Percentiles rank a stretch among this genome's conserved stretches.
phyloP scores from a whole-genome alignment of 2,329 filamentous ascomycete genomes.

The Aspergillus calidoustus region DNA sequence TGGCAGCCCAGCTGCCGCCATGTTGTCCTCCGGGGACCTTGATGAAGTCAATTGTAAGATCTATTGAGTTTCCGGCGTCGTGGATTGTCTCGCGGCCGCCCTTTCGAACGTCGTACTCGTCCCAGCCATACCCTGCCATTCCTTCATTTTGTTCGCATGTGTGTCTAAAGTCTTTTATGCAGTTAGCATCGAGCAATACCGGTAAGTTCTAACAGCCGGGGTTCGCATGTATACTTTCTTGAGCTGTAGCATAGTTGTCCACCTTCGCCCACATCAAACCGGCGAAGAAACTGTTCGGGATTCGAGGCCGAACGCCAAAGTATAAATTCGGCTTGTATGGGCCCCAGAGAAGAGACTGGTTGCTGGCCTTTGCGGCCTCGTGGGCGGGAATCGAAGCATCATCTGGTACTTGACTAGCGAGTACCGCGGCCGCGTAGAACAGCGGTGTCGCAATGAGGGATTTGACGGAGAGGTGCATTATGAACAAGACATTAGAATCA shows the following conservation, averaged over 20 bases:
- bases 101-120: slow-evolving; percentile 87
- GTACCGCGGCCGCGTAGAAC: slow-evolving; percentile 34
- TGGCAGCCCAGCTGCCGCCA: slow-evolving; percentile 89
- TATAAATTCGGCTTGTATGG: slow-evolving; percentile 94
- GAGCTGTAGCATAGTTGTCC: slow-evolving; percentile 75
- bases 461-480: slow-evolving; percentile 38
- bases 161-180: slow-evolving; percentile 77
- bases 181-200: slow-evolving; percentile 23
- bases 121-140: slow-evolving; percentile 96
- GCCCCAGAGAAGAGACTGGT: slow-evolving; percentile 92
- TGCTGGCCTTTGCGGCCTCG: slow-evolving; percentile 58
- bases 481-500: slow-evolving; percentile 28
- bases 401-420: slow-evolving; percentile 32
- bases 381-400: slow-evolving; percentile 42
- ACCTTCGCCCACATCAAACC: slow-evolving; percentile 89
- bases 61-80: slow-evolving; percentile 83
- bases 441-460: slow-evolving; percentile 33
- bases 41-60: slow-evolving; percentile 91
- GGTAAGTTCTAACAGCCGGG: neutral
- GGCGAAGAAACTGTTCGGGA: slow-evolving; percentile 79
- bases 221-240: slow-evolving; percentile 66
- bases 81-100: slow-evolving; percentile 91
- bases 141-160: slow-evolving; percentile 95
- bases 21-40: slow-evolving; percentile 85
- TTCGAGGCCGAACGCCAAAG: slow-evolving; percentile 83